Base-by-base conservation (phyloP, 2,329 filamentous ascomycete species). In the Aspergillus costaricaensis region DNA sequence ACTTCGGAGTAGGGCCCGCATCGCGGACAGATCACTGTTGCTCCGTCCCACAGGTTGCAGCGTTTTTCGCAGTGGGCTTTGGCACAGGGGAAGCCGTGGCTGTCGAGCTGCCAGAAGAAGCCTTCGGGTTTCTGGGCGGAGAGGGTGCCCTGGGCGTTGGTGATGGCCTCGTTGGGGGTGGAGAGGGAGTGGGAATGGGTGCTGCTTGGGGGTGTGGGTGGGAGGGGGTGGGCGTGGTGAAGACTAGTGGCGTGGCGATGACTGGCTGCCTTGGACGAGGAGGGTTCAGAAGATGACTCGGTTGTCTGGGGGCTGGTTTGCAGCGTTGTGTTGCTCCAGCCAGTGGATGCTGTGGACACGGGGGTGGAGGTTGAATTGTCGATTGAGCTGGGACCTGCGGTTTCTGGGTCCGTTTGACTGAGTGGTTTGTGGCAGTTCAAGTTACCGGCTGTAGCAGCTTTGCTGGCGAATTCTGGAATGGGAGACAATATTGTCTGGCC, bases 51-150 rank as follows among this genome's bases (percentile, higher is more conserved):
- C 15, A 67, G 61, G 53, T 66, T 68, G 55, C 76, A 78, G 39
- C 65, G 62, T 27, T 67, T 69, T 19, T 69, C 54, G 50, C 76
- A 77, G 39, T 59, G 60, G 2, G 30, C 15, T 51, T 63, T 65
- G 14, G 64, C 61, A 55, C 76, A 78, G n/a, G 59, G 67, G 77
- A 86, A 77, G 74, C 82, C 15, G 79, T 81, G 17, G 78, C 81
- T 64, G 77, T 85, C 61, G 77, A 83, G 57, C 80, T 86, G 67
- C 62, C 65, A 73, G 53, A 70, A 69, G 44, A 67, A 72, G 1
- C 59, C 62, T 8, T 62, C 55, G 9, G 62, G 63, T 39, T 65
- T 68, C n/a, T 61, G 58, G 15, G 32, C 58, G 9, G 59, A 53
- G 38, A 55, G 36, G 5, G 9, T 57, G 2, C 39, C 19, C 9